Evolutionary conservation across 768 basidiomycete species (phyloP).

Genomic region (Mycena galopus): DNA sequence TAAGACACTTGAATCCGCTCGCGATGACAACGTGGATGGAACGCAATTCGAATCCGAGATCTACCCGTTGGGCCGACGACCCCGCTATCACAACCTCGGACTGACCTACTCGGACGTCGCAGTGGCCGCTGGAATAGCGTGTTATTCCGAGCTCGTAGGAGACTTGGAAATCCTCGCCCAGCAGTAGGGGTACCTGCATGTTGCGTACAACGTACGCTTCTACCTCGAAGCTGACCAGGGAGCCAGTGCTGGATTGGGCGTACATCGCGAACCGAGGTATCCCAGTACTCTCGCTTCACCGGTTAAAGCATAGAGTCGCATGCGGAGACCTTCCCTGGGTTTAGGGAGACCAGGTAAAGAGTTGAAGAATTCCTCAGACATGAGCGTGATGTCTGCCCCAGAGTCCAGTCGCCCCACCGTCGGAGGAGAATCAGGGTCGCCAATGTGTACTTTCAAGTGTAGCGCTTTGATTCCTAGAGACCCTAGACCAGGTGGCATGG

Average conservation of each 20-base stretch:
- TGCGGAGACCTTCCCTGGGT: conserved; percentile 15
- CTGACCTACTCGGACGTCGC: conserved; percentile 7
- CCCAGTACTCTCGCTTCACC: conserved; percentile 35
- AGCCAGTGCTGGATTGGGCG: not conserved
- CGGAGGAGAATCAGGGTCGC: not conserved
- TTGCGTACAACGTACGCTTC: too few species aligned
- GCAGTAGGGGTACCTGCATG: too few species aligned
- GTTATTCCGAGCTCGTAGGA: too few species aligned
- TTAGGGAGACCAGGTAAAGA: not conserved
- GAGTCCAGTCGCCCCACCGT: conserved; percentile 28
- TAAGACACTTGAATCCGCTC: not conserved
- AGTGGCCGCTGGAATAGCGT: not conserved
- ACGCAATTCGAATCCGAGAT: conserved; percentile 24
- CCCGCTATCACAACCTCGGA: not conserved
- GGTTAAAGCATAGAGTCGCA: conserved; percentile 28
- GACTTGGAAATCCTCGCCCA: too few species aligned
- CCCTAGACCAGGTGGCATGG: not conserved
- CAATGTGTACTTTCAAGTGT: conserved; percentile 17
- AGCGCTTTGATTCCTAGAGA: conserved; percentile 19
- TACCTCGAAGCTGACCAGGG: too few species aligned
- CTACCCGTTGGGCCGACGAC: conserved; percentile 16
- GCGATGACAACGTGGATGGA: not conserved
- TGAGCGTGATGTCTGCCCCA: too few species aligned
- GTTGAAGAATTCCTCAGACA: conserved; percentile 30
- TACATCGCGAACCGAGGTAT: conserved; percentile 32